Evolutionary conservation across 441 rosid genomes (phyloP), one percentile per base, ranked within the genome.

Genomic region (Syzygium malaccense): DNA sequence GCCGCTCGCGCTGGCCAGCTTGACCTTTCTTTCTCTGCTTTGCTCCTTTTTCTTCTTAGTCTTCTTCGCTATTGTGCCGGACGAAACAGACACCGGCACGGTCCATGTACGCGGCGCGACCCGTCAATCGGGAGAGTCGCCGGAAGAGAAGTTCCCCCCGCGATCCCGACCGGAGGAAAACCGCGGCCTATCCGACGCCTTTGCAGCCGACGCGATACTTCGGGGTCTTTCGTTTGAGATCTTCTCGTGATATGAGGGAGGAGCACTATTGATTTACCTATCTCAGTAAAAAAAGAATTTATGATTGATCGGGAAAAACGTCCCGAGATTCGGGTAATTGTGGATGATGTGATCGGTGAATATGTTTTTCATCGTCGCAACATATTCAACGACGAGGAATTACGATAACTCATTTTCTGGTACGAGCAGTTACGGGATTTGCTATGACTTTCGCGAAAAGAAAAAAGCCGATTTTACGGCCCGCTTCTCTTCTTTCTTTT

Each of bases 211-310:
- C 11, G 14, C 7, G 6, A 15, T 33, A 19, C 20, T 20, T 62
- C 0, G 4, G 0, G 14, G 4, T 2, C 4, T 0, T 20, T 6
- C 6, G 1, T 11, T 37, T 3, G 28, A 20, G n/a, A 5, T 19
- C 1, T 68, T 33, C 48, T 19, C 80, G 12, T 10, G 6, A 33
- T 12, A 37, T 1, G 0, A 15, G 20, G 51, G 3, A 25, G 4
- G 25, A 20, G 80, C 6, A 3, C 30, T 26, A 12, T 26, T 11
- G 15, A 12, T 11, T 58, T 58, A 4, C 64, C 30, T 11, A 12
- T 26, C 14, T 58, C 7, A 3, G 26, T 26, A 25, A 11, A 57
- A 25, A 10, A 11, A 25, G 25, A 25, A 4, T 3, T 9, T 23
- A 10, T 1, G 0, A 57, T 10, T 10, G 62, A 25, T 9, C 0